Percentiles rank a stretch among this genome's conserved stretches.
These are phyloP conservation scores for Arabidopsis hybrid DNA, from an alignment of 441 rosid species.

Conservation along the genomic window DNA sequence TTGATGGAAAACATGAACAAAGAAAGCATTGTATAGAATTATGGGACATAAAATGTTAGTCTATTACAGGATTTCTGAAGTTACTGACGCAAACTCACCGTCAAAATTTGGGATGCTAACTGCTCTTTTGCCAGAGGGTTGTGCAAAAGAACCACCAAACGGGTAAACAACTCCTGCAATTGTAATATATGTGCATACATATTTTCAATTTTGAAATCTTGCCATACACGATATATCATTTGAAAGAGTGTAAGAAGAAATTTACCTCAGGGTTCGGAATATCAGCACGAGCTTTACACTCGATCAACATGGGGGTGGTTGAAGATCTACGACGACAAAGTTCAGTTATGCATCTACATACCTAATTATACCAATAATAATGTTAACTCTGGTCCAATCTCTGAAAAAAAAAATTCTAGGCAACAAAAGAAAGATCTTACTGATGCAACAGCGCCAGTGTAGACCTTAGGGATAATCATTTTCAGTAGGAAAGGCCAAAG, in stretches of 20 bases:
- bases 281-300: constrained; percentile 87
- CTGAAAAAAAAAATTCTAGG: neutral
- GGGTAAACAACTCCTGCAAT: constrained; percentile 88
- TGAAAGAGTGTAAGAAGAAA: constrained; percentile 32
- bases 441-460: constrained; percentile 84
- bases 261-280: constrained; percentile 90
- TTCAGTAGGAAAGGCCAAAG: constrained; percentile 98
- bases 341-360: constrained; percentile 98
- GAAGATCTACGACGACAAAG: constrained; percentile 74
- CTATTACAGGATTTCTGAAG: constrained; percentile 26
- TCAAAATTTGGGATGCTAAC: constrained; percentile 89
- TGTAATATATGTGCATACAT: constrained; percentile 28
- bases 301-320: constrained; percentile 70
- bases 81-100: constrained; percentile 56
- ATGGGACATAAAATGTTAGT: constrained; percentile 14
- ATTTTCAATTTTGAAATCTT: constrained; percentile 26
- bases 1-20: neutral
- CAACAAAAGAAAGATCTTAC: constrained; percentile 54
- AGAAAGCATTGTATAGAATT: neutral
- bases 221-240: constrained; percentile 34
- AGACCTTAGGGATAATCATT: constrained; percentile 80
- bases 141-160: constrained; percentile 95
- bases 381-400: constrained; percentile 1
- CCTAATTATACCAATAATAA: constrained; percentile 50
- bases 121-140: constrained; percentile 93